Evolutionary conservation across 371 early-diverging fungal species (phyloP).

Genomic region (Syncephalastrum racemosum): DNA sequence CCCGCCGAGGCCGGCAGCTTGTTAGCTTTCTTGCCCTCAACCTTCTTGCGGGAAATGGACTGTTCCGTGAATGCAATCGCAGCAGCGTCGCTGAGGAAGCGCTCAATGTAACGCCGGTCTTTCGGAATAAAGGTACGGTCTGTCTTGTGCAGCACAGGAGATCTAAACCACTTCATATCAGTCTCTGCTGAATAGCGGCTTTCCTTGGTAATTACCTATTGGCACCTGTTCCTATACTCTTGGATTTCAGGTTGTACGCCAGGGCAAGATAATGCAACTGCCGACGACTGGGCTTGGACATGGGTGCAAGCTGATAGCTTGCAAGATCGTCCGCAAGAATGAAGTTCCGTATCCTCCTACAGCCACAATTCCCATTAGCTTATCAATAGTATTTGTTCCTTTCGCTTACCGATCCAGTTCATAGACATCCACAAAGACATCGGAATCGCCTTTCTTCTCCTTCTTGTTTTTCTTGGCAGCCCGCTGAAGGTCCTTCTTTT

Average conservation of each 20-base stretch:
- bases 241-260: slow-evolving; percentile 50
- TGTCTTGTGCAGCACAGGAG: slow-evolving; percentile 50
- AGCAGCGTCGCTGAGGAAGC: slow-evolving; percentile 37
- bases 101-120: slow-evolving; percentile 49
- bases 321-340: slow-evolving; percentile 35
- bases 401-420: slow-evolving; percentile 24
- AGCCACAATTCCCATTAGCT: background rate
- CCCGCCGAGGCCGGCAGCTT: slow-evolving; percentile 3
- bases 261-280: slow-evolving; percentile 54
- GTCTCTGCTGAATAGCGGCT: background rate
- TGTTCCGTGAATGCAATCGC: slow-evolving; percentile 28
- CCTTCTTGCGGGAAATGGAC: slow-evolving; percentile 20
- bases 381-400: background rate
- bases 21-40: background rate
- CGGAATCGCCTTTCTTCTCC: slow-evolving; percentile 8
- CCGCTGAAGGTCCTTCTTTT: slow-evolving; percentile 1
- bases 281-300: slow-evolving; percentile 49
- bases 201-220: slow-evolving; percentile 20
- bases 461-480: slow-evolving; percentile 6
- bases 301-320: slow-evolving; percentile 51
- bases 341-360: slow-evolving; percentile 41
- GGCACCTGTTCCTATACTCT: slow-evolving; percentile 49
- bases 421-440: slow-evolving; percentile 13
- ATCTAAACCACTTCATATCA: slow-evolving; percentile 18
- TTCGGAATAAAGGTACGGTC: slow-evolving; percentile 46